These are phyloP conservation scores for Komagataella populi DNA, from an alignment of 805 yeast species.

Conservation along the genomic window DNA sequence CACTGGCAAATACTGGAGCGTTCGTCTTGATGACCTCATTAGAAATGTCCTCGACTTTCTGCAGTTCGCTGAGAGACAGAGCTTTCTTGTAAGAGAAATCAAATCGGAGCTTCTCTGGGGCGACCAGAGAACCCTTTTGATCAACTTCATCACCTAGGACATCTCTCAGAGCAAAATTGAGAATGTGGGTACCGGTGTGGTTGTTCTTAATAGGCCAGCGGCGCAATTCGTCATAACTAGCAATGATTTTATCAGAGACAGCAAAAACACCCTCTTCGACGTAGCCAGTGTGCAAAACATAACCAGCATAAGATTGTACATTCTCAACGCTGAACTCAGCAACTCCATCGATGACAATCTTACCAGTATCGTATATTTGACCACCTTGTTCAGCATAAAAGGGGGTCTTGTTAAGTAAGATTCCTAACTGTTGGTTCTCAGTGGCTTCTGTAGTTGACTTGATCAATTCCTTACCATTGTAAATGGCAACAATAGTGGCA, in stretches of 20 bases:
- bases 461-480: constrained; percentile 51
- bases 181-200: constrained; percentile 96
- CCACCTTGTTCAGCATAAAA: constrained; percentile 99
- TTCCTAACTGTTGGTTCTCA: constrained; percentile 47
- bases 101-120: constrained; percentile 89
- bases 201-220: constrained; percentile 95
- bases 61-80: constrained; percentile 55
- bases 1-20: constrained; percentile 66
- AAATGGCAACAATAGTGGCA: constrained; percentile 59
- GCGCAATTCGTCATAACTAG: constrained; percentile 83
- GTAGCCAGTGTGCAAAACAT: constrained; percentile 87
- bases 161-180: constrained; percentile 78
- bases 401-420: constrained; percentile 79
- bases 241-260: constrained; percentile 62
- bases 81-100: constrained; percentile 93
- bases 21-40: constrained; percentile 62
- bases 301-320: constrained; percentile 89
- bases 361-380: constrained; percentile 94
- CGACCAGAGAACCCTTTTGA: constrained; percentile 94
- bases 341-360: constrained; percentile 73
- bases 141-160: constrained; percentile 81
- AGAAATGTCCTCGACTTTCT: constrained; percentile 61
- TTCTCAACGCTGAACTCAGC: constrained; percentile 84
- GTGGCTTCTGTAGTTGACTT: constrained; percentile 21
- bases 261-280: constrained; percentile 63